Conservation (phyloP, 2,329 filamentous ascomycete species). For the Metarhizium anisopliae region DNA sequence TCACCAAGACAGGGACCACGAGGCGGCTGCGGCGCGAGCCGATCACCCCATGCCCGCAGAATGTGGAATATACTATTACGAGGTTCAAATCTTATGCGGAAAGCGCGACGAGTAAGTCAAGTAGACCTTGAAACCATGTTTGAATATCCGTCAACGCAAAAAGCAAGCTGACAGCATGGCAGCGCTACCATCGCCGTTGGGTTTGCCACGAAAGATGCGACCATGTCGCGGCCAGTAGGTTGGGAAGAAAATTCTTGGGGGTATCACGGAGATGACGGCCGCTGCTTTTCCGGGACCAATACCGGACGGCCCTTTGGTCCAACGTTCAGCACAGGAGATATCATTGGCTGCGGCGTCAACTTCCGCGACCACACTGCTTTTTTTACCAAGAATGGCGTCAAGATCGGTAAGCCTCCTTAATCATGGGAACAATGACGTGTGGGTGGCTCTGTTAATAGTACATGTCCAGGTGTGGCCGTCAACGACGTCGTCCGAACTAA, state of each 20-base stretch:
- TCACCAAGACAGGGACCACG: conserved; percentile 49
- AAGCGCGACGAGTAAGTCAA: conserved; percentile 46
- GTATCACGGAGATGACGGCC: conserved; percentile 61
- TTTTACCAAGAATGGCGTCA: conserved; percentile 56
- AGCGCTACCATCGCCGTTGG: conserved; percentile 56
- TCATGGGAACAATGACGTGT: no score
- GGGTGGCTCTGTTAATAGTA: neutral
- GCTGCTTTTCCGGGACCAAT: conserved; percentile 48
- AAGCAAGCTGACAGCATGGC: conserved; percentile 6
- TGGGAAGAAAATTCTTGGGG: conserved; percentile 63
- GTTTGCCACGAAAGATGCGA: conserved; percentile 46
- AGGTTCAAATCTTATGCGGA: conserved; percentile 47
- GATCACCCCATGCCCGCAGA: conserved; percentile 82
- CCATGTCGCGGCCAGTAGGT: conserved; percentile 48
- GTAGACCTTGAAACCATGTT: neutral
- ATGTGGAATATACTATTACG: conserved; percentile 92
- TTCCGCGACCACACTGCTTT: conserved; percentile 57
- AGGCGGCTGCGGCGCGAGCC: conserved; percentile 73
- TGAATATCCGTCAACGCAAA: neutral
- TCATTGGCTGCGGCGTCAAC: conserved; percentile 58
- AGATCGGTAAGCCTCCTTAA: conserved; percentile 35
- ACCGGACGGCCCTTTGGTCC: conserved; percentile 49
- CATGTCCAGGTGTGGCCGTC: conserved; percentile 55
- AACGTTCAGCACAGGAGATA: conserved; percentile 45
- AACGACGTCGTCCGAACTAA: conserved; percentile 52